These are phyloP conservation scores for Elsinoe arachidis DNA, from an alignment of 2,329 filamentous ascomycete genomes.

Conservation along the genomic window DNA sequence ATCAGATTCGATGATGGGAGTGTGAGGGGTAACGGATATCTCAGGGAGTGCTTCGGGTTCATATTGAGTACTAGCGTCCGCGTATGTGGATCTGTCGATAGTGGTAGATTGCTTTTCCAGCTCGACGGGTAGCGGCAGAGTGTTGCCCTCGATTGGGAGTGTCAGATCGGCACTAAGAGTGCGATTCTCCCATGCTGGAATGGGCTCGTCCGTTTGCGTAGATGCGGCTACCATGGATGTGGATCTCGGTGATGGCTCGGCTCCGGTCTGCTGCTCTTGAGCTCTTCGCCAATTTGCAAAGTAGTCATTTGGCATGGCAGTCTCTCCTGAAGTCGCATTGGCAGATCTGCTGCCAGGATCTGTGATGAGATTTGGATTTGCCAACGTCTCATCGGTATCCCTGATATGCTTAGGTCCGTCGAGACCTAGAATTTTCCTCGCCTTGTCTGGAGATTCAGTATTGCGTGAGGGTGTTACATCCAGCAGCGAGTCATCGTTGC, in stretches of 20 bases:
- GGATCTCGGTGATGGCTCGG: not conserved
- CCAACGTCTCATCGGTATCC: not conserved
- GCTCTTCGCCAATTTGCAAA: not conserved
- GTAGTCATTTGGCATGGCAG: not conserved
- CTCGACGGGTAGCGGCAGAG: not conserved
- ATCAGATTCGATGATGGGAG: slow-evolving; percentile 1
- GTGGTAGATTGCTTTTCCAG: not conserved
- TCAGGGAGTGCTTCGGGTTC: not conserved
- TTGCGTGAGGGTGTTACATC: not conserved
- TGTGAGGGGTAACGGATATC: not conserved
- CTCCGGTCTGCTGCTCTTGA: not conserved
- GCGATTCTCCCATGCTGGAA: not conserved
- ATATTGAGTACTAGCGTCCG: slow-evolving; percentile 7
- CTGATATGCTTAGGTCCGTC: not conserved
- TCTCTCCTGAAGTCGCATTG: not conserved
- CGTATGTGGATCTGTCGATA: not conserved
- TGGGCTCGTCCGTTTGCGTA: not conserved
- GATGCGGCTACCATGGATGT: not conserved
- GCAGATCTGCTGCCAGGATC: not conserved
- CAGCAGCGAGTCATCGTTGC: slow-evolving; percentile 56
- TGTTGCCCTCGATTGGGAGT: not conserved
- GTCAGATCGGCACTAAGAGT: not conserved
- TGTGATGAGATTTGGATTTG: not conserved
- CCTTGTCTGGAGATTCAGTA: not conserved
- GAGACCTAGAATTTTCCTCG: slow-evolving; percentile 10